A percentile compares a stretch with the other conserved stretches of the same genome.
Evolutionary conservation across 2,329 filamentous ascomycete species (phyloP).

Genomic region (Alternaria angustiovoidea): DNA sequence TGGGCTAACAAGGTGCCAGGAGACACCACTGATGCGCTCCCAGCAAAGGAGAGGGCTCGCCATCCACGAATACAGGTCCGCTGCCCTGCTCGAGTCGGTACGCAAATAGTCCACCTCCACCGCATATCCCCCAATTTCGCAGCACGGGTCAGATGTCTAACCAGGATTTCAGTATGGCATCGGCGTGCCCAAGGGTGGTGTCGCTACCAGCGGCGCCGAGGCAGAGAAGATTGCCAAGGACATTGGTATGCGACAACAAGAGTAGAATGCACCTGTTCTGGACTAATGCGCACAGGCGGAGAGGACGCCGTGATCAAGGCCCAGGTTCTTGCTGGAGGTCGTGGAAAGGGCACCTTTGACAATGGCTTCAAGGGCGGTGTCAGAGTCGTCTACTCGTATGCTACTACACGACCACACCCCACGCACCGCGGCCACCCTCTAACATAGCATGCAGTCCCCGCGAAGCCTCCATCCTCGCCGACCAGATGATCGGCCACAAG

Average conservation of each 20-base stretch:
- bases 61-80: constrained; percentile 98
- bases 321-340: constrained; percentile 95
- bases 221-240: constrained; percentile 90
- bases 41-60: constrained; percentile 90
- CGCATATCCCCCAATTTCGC: constrained; percentile 15
- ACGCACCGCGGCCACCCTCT: constrained; percentile 7
- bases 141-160: constrained; percentile 28
- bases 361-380: constrained; percentile 99
- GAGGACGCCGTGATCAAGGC: constrained; percentile 99
- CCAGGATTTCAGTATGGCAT: constrained; percentile 78
- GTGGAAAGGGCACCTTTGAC: constrained; percentile 97
- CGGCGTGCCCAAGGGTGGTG: constrained; percentile 87
- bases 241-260: constrained; percentile 69
- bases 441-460: constrained; percentile 67
- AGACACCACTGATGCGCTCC: constrained; percentile 62
- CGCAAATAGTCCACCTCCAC: constrained; percentile 23
- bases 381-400: constrained; percentile 93
- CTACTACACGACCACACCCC: constrained; percentile 16
- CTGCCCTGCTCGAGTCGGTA: constrained; percentile 81
- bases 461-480: constrained; percentile 94
- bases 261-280: constrained; percentile 22
- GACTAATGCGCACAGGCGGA: constrained; percentile 60
- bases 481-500: constrained; percentile 99
- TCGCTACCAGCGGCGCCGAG: constrained; percentile 83
- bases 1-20: constrained; percentile 56